These are phyloP conservation scores for Globisporangium sylvaticum DNA, from an alignment of 352 stramenopile genomes.

Conservation along the genomic window DNA sequence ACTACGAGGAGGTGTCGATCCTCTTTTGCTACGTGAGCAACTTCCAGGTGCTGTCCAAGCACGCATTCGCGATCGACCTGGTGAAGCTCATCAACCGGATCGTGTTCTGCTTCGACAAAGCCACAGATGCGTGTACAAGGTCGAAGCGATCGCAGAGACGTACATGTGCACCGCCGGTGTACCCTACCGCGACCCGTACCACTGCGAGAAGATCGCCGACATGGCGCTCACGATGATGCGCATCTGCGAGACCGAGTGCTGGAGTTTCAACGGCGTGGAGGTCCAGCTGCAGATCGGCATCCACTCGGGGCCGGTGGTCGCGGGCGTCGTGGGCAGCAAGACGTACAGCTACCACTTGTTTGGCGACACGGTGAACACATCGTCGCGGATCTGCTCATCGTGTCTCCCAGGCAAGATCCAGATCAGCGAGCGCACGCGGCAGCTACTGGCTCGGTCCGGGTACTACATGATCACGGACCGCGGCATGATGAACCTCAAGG, in stretches of 20 bases:
- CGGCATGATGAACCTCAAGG: slow-evolving; percentile 67
- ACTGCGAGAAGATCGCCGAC: slow-evolving; percentile 70
- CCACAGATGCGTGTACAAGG: slow-evolving; percentile 82
- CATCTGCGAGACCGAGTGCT: slow-evolving; percentile 63
- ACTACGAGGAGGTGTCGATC: slow-evolving; percentile 79
- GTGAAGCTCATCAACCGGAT: slow-evolving; percentile 86
- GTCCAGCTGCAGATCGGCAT: slow-evolving; percentile 84
- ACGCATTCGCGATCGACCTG: slow-evolving; percentile 68
- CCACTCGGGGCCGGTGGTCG: slow-evolving; percentile 74
- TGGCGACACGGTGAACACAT: slow-evolving; percentile 82
- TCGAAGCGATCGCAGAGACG: slow-evolving; percentile 83
- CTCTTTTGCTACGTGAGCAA: slow-evolving; percentile 83
- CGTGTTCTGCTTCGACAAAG: slow-evolving; percentile 82
- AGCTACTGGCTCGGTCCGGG: slow-evolving; percentile 42
- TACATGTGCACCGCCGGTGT: slow-evolving; percentile 81
- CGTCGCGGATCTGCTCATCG: slow-evolving; percentile 76
- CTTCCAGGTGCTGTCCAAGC: slow-evolving; percentile 64
- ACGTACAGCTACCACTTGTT: slow-evolving; percentile 86
- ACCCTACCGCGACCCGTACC: slow-evolving; percentile 54
- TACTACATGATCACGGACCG: slow-evolving; percentile 56
- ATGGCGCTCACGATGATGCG: slow-evolving; percentile 76
- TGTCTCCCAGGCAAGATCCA: slow-evolving; percentile 60
- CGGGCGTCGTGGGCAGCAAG: slow-evolving; percentile 76
- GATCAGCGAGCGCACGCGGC: slow-evolving; percentile 49
- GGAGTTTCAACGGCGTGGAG: slow-evolving; percentile 66